Evolutionary conservation across 2,329 filamentous ascomycete genomes (phyloP), one percentile per base, ranked within the genome.

Genomic region (Nothophaeocryptopus gaeumannii): DNA sequence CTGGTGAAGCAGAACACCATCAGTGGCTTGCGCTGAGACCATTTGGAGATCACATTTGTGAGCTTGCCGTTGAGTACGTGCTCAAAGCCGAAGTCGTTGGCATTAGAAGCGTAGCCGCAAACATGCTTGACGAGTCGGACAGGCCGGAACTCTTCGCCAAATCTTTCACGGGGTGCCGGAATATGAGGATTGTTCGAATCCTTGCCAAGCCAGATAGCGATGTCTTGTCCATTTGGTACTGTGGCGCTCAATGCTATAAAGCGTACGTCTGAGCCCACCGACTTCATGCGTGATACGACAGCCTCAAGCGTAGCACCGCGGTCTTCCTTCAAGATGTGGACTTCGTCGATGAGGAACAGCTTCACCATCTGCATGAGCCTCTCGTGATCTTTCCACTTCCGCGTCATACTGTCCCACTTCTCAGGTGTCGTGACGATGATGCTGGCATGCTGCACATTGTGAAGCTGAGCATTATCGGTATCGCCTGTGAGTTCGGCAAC

Each of bases 371-470:
- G 80, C 69, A 95, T 81, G 13, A 95, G 72, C 56, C 78, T 86
- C 45, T 79, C 78, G 61, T 95, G 86, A 59, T 95, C 89, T 59
- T 84, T 83, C 89, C 89, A 95, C 63, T 89, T 91, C 13, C 89
- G 78, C 0, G 89, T 95, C 66, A 93, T 84, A 52, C 88, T 92
- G 64, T 95, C 89, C 89, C 89, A 95, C 63, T 95, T 95, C 68
- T 95, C 89, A 0, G 89, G 89, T 0, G 89, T 95, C 0, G 89
- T 93, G 54, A 95, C 79, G 58, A 95, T 92, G 55, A 95, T 88
- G 39, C 84, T 84, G 2, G 88, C 88, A 58, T 77, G 81, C 53
- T 89, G 84, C 5, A 92, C 85, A 46, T 78, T 81, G 15, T 76
- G 76, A 51, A 90, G 75, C 58, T 91, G 83, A 5, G 73, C 70